Evolutionary conservation across 2,329 filamentous ascomycete genomes (phyloP), one percentile per base, ranked within the genome.

Genomic region (Ophiostoma ulmi): DNA sequence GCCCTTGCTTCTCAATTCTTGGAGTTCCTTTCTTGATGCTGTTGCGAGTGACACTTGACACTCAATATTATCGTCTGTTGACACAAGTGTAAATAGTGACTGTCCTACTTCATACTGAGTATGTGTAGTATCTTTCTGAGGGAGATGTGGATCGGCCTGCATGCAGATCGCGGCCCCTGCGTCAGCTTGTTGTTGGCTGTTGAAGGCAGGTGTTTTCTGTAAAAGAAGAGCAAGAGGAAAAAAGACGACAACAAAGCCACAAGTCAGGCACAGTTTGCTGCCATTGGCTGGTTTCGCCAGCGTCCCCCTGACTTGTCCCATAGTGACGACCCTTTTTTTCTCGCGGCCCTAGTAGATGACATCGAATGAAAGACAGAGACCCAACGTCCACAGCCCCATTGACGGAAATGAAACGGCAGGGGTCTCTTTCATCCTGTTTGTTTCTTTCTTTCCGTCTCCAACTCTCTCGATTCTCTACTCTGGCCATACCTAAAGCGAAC

Each of bases 151-250:
- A 44, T 39, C 64, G 5, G 20, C 4, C 22, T 48, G 39, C 65
- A 67, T 67, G 65, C 65, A 44, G 65, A 67, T 67, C 65, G n/a
- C 64, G 8, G 65, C 22, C 65, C 65, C 65, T 67, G 65, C 65
- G 36, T 6, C 22, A 63, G 52, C 5, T 5, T 48, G 44, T 20
- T 48, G 44, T n/a, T 20, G 44, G 17, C 17, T 48, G 44, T 48
- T 44, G 41, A 20, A 48, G 44, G 44, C 44, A 48, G 44, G 38
- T 39, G 38, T 39, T 39, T 39, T 39, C 38, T 39, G 38, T 39
- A 39, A 7, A 36, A 36, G 35, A 22, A 20, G 63, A 17, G 13
- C 20, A 41, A 44, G 63, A 39, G 35, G 63, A 65, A 65, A 26
- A 63, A 66, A 26, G n/a, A 31, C 6, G 41, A 41, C 10, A 39